Percentiles rank a stretch among this genome's conserved stretches.
Conservation (phyloP, 1,284 basidiomycete species). For the Lignosus rhinocerotis region DNA sequence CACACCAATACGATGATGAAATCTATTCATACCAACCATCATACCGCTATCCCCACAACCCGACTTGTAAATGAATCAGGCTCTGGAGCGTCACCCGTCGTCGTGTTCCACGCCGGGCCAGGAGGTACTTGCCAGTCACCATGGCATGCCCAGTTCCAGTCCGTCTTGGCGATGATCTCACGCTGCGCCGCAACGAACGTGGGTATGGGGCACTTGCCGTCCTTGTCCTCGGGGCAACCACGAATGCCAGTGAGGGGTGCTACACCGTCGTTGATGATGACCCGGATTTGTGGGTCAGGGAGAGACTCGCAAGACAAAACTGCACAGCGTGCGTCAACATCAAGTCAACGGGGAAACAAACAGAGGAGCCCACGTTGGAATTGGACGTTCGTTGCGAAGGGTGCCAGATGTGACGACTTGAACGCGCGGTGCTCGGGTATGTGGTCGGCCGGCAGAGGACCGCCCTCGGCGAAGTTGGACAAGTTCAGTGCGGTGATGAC, state of each 20-base stretch:
- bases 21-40: neutral
- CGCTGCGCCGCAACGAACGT: constrained; percentile 75
- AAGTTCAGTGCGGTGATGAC: constrained; percentile 77
- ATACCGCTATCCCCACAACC: neutral
- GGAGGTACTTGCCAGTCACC: constrained; percentile 63
- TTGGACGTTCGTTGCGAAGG: constrained; percentile 77
- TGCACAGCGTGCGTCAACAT: constrained; percentile 22
- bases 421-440: constrained; percentile 66
- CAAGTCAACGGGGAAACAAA: constrained; percentile 2
- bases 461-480: constrained; percentile 64
- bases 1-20: neutral
- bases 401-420: constrained; percentile 66
- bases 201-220: constrained; percentile 81
- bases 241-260: constrained; percentile 75
- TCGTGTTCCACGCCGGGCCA: constrained; percentile 44
- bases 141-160: constrained; percentile 77
- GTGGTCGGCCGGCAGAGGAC: constrained; percentile 72
- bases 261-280: constrained; percentile 88
- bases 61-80: neutral
- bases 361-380: constrained; percentile 59
- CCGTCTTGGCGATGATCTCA: constrained; percentile 65
- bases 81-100: constrained; percentile 31
- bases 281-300: constrained; percentile 65
- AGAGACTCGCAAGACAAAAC: constrained; percentile 58
- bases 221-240: constrained; percentile 69